These are phyloP conservation scores for Talaromyces trachyspermus DNA, from an alignment of 495 filamentous ascomycete species.

Conservation along the genomic window DNA sequence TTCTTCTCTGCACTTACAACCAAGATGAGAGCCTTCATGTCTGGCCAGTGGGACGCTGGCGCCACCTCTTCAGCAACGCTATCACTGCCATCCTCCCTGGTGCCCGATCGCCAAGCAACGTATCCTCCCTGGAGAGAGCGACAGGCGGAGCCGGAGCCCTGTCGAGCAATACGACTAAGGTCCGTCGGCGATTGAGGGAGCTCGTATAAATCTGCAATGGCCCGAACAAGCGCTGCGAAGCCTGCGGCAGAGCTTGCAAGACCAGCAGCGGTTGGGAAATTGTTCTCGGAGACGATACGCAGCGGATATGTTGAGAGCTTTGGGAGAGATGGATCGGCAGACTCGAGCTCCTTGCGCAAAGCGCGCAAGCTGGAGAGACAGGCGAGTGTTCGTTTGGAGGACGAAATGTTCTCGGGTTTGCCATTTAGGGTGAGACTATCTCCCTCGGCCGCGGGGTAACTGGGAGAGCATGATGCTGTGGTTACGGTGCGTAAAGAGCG, in stretches of 20 bases:
- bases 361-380: constrained; percentile 80
- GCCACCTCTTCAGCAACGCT: constrained; percentile 81
- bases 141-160: constrained; percentile 91
- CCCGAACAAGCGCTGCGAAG: constrained; percentile 88
- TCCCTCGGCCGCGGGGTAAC: constrained; percentile 46
- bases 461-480: constrained; percentile 81
- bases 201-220: constrained; percentile 85
- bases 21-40: constrained; percentile 84
- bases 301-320: constrained; percentile 68
- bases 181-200: constrained; percentile 70
- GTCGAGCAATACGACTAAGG: constrained; percentile 82
- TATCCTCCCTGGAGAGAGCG: constrained; percentile 89
- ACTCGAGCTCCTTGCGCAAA: constrained; percentile 68
- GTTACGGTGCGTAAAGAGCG: constrained; percentile 90
- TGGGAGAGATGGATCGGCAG: constrained; percentile 60
- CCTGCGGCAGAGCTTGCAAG: constrained; percentile 88
- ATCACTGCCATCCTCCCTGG: constrained; percentile 66
- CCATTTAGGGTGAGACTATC: constrained; percentile 84
- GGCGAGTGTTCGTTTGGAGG: constrained; percentile 78
- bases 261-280: constrained; percentile 98
- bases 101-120: constrained; percentile 83
- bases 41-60: constrained; percentile 81
- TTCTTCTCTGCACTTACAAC: constrained; percentile 93
- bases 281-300: constrained; percentile 85
- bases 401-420: constrained; percentile 66